Conservation (phyloP, 1,284 basidiomycete species). For the Irpex sp. region DNA sequence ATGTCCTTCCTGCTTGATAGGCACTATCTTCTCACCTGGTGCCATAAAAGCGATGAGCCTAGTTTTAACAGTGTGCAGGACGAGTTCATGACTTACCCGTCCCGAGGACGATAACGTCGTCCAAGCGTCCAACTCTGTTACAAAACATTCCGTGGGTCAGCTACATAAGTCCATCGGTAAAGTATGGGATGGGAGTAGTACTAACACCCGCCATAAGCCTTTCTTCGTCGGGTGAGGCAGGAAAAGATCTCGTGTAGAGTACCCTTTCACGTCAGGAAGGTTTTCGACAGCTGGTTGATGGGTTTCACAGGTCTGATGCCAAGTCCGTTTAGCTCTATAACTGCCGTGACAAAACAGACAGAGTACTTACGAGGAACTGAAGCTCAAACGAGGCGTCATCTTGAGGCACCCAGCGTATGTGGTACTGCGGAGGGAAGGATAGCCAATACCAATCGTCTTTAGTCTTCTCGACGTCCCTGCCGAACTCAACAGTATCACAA, state of each 20-base stretch:
- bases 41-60: neutral
- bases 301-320: slow-evolving; percentile 10
- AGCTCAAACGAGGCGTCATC: slow-evolving; percentile 37
- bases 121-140: slow-evolving; percentile 19
- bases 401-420: slow-evolving; percentile 31
- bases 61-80: neutral
- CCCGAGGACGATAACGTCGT: slow-evolving; percentile 20
- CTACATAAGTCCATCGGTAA: neutral
- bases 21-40: slow-evolving; percentile 23
- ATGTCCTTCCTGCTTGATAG: slow-evolving; percentile 27
- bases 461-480: slow-evolving; percentile 5
- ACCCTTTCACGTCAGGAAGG: slow-evolving; percentile 11
- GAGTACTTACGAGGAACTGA: slow-evolving; percentile 31
- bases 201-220: slow-evolving; percentile 17
- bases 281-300: slow-evolving; percentile 18
- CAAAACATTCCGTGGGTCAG: neutral
- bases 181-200: neutral
- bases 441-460: slow-evolving; percentile 29
- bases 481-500: slow-evolving; percentile 10
- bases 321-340: no score
- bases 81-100: slow-evolving; percentile 11
- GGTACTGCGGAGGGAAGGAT: slow-evolving; percentile 15
- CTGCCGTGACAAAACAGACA: neutral
- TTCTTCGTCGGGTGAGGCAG: slow-evolving; percentile 16
- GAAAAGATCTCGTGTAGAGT: slow-evolving; percentile 15